Base-by-base conservation (phyloP, 1,284 basidiomycete genomes). In the Ceratobasidium sp. region DNA sequence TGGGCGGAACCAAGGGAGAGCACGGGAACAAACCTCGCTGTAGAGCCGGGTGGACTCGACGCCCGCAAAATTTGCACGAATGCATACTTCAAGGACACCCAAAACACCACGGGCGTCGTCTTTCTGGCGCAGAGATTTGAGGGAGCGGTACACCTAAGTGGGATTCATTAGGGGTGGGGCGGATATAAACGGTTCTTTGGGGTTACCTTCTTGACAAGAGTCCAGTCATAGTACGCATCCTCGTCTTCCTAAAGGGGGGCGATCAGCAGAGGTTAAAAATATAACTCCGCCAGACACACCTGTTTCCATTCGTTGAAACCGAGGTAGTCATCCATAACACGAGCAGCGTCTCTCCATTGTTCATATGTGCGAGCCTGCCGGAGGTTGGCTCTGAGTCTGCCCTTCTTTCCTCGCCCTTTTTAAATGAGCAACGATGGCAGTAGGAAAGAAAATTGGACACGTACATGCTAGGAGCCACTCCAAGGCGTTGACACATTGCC, bases 31-130 rank as follows among this genome's bases (percentile, higher is more conserved):
- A 80, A 91, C 94, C 86, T 95, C 93, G 81, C 93, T 95, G 81
- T 98, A 98, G 71, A 98, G 84, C 79, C 94, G 90, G 75, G 92
- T 84, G 64, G 93, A 95, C 83, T 98, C 97, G 0, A 95, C 90
- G 0, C 95, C 98, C 9, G 94, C 98, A 85, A 98, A 99, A 82
- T 98, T 98, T 66, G 90, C 90, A 73, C 96, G 87, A 56, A 98
- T 87, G 79, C 95, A 98, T 0, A 96, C 93, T 79, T 98, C 95
- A 43, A 99, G 84, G 0, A 98, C 94, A 14, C 94, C 95, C 73
- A 97, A 88, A 62, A 98, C 87, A 0, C 93, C 94, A 76, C 93
- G 88, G 1, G 89, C 91, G 80, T 98, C 95, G 48, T 91, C 88
- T 81, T 86, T 88, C 81, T 90, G 85, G 77, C 92, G 83, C 74